These are phyloP conservation scores for Arthroderma sp. DNA, from an alignment of 2,329 filamentous ascomycete genomes.

Conservation along the genomic window DNA sequence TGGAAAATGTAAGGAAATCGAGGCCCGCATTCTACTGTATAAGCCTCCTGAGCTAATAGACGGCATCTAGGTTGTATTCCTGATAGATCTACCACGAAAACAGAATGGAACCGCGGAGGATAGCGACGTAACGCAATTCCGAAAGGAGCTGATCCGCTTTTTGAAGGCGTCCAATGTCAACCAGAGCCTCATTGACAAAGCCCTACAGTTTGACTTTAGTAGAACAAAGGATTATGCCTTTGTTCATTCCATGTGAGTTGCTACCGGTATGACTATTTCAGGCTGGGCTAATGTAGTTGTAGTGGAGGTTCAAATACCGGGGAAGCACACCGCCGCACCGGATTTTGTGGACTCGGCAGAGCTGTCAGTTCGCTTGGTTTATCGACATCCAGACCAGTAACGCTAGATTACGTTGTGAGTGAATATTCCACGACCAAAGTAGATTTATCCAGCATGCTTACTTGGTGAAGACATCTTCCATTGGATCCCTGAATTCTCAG, in stretches of 20 bases:
- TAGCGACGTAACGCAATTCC: conserved; percentile 42
- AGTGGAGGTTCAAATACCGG: conserved; percentile 46
- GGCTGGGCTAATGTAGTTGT: not conserved
- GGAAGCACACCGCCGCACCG: conserved; percentile 42
- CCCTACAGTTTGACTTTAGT: conserved; percentile 70
- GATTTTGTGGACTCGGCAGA: conserved; percentile 59
- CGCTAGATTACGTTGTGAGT: conserved; percentile 60
- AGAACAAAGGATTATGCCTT: conserved; percentile 61
- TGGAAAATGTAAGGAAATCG: conserved; percentile 59
- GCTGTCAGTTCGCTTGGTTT: conserved; percentile 54
- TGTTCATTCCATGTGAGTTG: conserved; percentile 67
- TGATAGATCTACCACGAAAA: conserved; percentile 70
- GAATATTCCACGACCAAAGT: not conserved
- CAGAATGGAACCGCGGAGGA: conserved; percentile 14
- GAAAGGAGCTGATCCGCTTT: conserved; percentile 58
- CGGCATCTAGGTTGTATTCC: conserved; percentile 53
- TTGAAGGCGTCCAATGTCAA: conserved; percentile 53
- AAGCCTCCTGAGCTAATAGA: conserved; percentile 7
- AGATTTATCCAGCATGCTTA: no score
- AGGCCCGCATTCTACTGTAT: not conserved
- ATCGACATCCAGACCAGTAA: conserved; percentile 39
- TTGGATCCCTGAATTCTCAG: conserved; percentile 60
- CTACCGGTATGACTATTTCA: not conserved
- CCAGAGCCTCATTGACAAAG: conserved; percentile 50
- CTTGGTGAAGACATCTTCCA: conserved; percentile 53